Evolutionary conservation across 2,329 filamentous ascomycete species (phyloP).

Genomic region (Dryadomyces quercivorus): DNA sequence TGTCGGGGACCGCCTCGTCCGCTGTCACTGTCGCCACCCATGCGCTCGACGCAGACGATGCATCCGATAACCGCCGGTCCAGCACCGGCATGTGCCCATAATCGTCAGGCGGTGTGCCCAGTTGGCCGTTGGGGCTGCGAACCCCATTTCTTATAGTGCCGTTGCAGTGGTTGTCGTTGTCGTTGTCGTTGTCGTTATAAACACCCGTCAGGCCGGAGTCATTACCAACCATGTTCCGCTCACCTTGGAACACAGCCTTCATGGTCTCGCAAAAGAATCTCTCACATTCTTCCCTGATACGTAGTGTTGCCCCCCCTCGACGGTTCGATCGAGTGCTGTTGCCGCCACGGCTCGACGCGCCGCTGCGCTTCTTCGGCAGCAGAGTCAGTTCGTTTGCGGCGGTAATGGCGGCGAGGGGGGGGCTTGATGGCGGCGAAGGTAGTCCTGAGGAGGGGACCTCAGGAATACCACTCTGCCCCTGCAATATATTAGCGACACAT

Average conservation of each 20-base stretch:
- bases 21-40: not conserved
- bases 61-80: conserved; percentile 14
- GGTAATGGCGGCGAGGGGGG: conserved; percentile 70
- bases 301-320: conserved; percentile 86
- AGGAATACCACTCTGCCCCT: conserved; percentile 91
- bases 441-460: conserved; percentile 77
- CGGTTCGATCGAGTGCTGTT: conserved; percentile 30
- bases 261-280: conserved; percentile 98
- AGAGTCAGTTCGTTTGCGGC: conserved; percentile 55
- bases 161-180: conserved; percentile 12
- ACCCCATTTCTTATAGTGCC: conserved; percentile 5
- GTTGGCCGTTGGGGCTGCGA: conserved; percentile 10
- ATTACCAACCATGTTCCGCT: conserved; percentile 65
- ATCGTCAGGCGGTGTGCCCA: conserved; percentile 36
- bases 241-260: conserved; percentile 89
- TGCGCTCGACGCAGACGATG: not conserved
- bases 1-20: conserved; percentile 1
- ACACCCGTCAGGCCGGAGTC: conserved; percentile 82
- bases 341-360: conserved; percentile 12
- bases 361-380: conserved; percentile 36
- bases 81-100: conserved; percentile 23
- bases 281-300: conserved; percentile 99
- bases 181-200: conserved; percentile 21
- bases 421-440: conserved; percentile 76
- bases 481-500: conserved; percentile 3